Base-by-base conservation (phyloP, 1,139 yeast genomes). In the Trichomonascaceae sp. region DNA sequence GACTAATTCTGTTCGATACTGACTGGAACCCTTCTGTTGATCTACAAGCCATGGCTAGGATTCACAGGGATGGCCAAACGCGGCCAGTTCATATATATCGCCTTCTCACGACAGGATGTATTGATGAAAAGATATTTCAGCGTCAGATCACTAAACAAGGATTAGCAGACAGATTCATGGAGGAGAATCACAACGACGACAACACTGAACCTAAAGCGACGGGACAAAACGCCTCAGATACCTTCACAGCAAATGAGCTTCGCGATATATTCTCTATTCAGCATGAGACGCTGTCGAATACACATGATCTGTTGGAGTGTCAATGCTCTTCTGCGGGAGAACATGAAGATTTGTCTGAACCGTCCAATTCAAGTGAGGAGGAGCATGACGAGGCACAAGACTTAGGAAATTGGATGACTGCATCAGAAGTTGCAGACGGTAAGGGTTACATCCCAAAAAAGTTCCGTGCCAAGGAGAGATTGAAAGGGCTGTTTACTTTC, bases 11-110 rank as follows among this genome's bases (percentile, higher is more conserved):
- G 22, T 87, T 87, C 64, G 98, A 90, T 64, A 87, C 91, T 58
- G 97, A 90, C 65, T 88, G 96, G 96, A 93, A 95, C 61, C 99
- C 99, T 0, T 82, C 97, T 0, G 79, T 87, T 12, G 99, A 93
- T 67, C 70, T 87, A 30, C 99, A 93, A 68, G 96, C 98, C 0
- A 89, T 93, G 96, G 96, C 97, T 0, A 73, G 99, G 58, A 85
- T 93, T 5, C 96, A 91, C 65, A 75, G 99, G 60, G 97, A 93
- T 67, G 99, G 99, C 0, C 99, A 93, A 67, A 78, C 71, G 53
- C 78, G 72, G 52, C 91, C 90, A 0, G 95, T 91, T 9, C 86
- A 74, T 65, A 84, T 93, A 30, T 95, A 93, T 66, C 76, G 99
- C 59, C 69, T 93, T n/a, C 56, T 74, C 13, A 58, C 69, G 0